These are phyloP conservation scores for Pythium coloratum DNA, from an alignment of 352 stramenopile species.

Conservation along the genomic window DNA sequence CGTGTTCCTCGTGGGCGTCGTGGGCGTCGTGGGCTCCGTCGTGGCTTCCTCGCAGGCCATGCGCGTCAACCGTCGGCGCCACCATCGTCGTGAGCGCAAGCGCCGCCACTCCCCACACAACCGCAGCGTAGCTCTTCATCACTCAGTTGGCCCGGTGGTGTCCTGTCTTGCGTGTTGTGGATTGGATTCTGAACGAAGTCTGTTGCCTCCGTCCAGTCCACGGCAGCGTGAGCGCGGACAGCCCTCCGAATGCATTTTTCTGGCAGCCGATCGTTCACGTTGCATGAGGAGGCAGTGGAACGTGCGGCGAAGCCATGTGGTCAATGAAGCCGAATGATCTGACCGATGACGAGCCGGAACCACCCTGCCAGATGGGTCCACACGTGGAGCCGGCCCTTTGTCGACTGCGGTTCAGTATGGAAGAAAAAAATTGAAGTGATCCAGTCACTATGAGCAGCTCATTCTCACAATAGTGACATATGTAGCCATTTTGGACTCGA, in stretches of 20 bases:
- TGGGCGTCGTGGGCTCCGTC: background rate
- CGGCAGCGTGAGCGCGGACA: background rate
- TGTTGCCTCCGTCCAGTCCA: background rate
- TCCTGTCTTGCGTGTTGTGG: background rate
- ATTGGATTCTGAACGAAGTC: background rate
- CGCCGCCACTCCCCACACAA: background rate
- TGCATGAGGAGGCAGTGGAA: background rate
- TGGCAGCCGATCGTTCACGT: background rate
- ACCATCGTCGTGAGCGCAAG: slow-evolving; percentile 6
- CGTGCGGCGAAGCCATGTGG: slow-evolving; percentile 1
- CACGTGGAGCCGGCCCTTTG: background rate
- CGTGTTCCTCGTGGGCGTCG: slow-evolving; percentile 5
- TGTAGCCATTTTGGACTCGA: background rate
- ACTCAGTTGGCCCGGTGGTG: background rate
- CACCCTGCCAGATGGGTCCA: background rate
- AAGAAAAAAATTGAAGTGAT: slow-evolving; percentile 3
- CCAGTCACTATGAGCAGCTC: background rate
- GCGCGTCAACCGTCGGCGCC: slow-evolving; percentile 1
- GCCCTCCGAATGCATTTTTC: background rate
- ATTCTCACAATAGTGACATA: background rate
- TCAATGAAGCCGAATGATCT: background rate
- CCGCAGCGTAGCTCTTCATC: slow-evolving; percentile 2
- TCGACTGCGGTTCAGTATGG: background rate
- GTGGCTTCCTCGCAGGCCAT: background rate
- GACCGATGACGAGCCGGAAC: background rate